phyloP scores from a whole-genome alignment of 192 early-diverging fungal species.

The Backusella macrospora region DNA sequence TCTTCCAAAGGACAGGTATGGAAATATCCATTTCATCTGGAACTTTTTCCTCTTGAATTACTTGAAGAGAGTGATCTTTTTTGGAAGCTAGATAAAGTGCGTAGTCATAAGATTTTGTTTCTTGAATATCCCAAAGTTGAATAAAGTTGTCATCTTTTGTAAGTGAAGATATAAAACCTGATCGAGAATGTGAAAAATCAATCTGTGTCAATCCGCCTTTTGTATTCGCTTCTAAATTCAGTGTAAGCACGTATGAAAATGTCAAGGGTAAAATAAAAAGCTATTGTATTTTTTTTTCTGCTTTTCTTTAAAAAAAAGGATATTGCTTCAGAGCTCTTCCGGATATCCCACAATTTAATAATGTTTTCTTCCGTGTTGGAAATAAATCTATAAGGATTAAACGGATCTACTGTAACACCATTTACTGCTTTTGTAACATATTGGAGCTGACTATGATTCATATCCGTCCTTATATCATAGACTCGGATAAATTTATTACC shows the following conservation, averaged over 20 bases:
- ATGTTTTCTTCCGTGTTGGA: conserved; percentile 67
- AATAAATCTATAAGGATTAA: conserved; percentile 67
- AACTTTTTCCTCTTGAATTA: not conserved
- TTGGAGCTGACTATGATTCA: conserved; percentile 46
- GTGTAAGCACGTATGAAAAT: conserved; percentile 8
- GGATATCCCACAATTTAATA: conserved; percentile 76
- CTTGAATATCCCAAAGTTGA: conserved; percentile 71
- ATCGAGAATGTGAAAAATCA: conserved; percentile 56
- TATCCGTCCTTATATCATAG: conserved; percentile 67
- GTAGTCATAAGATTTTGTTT: conserved; percentile 36
- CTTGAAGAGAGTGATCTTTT: not conserved
- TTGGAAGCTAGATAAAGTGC: not conserved
- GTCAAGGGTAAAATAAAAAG: not conserved
- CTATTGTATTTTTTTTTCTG: not conserved
- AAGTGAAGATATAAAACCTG: conserved; percentile 62
- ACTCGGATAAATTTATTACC: conserved; percentile 67
- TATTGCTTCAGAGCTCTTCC: conserved; percentile 66
- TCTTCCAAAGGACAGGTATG: conserved; percentile 44
- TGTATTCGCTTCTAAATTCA: conserved; percentile 9
- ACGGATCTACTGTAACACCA: conserved; percentile 71
- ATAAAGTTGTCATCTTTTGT: conserved; percentile 58
- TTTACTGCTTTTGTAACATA: conserved; percentile 73
- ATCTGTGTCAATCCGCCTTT: conserved; percentile 52
- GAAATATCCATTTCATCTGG: conserved; percentile 38
- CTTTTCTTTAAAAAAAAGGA: conserved; percentile 39